Evolutionary conservation across 257 asterid species (phyloP), one percentile per base, ranked within the genome.

Genomic region (Cordia subcordata): DNA sequence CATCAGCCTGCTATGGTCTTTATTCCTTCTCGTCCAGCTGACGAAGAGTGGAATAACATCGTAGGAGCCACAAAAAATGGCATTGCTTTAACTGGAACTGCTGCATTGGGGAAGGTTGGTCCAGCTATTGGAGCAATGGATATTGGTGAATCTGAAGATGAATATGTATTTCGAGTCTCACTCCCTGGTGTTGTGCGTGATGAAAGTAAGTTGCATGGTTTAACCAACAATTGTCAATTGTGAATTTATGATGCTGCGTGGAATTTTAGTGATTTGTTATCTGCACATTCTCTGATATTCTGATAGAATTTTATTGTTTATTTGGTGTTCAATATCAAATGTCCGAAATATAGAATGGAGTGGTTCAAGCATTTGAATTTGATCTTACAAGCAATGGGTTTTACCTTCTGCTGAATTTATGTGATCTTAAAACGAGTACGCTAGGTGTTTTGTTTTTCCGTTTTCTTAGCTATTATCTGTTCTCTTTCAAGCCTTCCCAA

Each of bases 111-210:
- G 47, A 78, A 71, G 57, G 63, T 72, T 32, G 81, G 81, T n/a
- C 68, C 76, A 47, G 67, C 70, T 35, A 51, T 78, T n/a, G 84
- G 84, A 33, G 58, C 80, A 11, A 66, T 78, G 38, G 84, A 78
- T 58, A 63, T 78, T 65, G 71, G 63, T 45, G 76, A 78, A 66
- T 74, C 78, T 40, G 72, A 65, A 54, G 69, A 69, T 53, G 75
- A 75, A 53, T 74, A 74, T 62, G 49, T 75, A 19, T 78, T 78
- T 60, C 81, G 81, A 55, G 76, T 78, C 42, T 66, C 84, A 23
- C 84, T 78, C 21, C 84, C 84, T 12, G 84, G 84, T 20, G 84
- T 75, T 23, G 44, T 64, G 63, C 69, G 75, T 33, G 84, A 74
- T 35, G 59, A 58, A 58, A 66, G 81, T 78, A 71, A 72, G 82